A percentile compares a stretch with the other conserved stretches of the same genome.
These are phyloP conservation scores for Arthroderma uncinatum DNA, from an alignment of 2,329 filamentous ascomycete species.

Conservation along the genomic window DNA sequence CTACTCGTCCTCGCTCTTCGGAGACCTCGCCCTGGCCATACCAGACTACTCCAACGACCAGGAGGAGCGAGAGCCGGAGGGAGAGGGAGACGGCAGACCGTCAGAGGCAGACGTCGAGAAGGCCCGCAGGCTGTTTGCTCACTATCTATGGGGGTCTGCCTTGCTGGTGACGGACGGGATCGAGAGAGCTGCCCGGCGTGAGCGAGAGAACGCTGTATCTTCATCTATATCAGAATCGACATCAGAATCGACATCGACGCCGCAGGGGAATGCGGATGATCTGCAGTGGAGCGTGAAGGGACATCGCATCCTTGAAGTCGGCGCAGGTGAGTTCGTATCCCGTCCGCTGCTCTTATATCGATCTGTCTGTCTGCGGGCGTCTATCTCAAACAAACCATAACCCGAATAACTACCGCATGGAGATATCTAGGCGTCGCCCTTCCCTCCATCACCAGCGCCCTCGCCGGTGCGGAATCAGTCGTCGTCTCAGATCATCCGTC, in stretches of 20 bases:
- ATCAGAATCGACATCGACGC: not conserved
- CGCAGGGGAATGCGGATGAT: not conserved
- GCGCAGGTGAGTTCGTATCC: conserved; percentile 42
- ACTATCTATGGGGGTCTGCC: conserved; percentile 49
- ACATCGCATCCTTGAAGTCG: conserved; percentile 46
- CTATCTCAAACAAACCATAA: not conserved
- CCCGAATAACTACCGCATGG: not conserved
- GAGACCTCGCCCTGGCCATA: conserved; percentile 31
- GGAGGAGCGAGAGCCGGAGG: conserved; percentile 9
- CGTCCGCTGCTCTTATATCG: conserved; percentile 5
- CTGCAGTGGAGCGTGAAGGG: conserved; percentile 36
- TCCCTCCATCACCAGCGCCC: conserved; percentile 30
- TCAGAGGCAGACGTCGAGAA: conserved; percentile 8
- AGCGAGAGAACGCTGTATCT: not conserved
- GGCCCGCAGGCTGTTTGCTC: conserved; percentile 42
- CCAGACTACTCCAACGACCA: conserved; percentile 34
- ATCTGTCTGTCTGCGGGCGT: not conserved
- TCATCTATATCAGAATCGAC: not conserved
- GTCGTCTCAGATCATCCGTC: conserved; percentile 43
- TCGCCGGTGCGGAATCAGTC: conserved; percentile 30
- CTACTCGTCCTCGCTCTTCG: conserved; percentile 37
- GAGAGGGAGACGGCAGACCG: conserved; percentile 12
- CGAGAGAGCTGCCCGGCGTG: conserved; percentile 15
- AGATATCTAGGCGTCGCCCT: conserved; percentile 29
- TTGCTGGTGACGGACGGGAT: conserved; percentile 35